Conservation (phyloP, 164 flowering plant genomes). For the Brasenia schreberi region DNA sequence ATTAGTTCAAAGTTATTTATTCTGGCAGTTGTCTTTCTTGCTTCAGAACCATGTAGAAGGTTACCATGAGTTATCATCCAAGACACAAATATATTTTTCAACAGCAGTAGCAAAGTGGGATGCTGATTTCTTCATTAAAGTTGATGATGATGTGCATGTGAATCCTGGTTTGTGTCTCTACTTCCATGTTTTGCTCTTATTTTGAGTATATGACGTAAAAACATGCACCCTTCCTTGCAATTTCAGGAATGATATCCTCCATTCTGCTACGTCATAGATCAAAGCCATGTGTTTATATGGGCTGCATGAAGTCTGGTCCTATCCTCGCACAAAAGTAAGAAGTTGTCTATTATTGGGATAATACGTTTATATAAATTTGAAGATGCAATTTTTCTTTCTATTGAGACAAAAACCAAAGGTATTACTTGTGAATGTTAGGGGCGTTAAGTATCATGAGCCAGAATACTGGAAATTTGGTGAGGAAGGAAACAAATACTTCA, state of each 20-base stretch:
- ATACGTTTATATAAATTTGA: not conserved
- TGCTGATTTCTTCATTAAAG: constrained; percentile 90
- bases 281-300: constrained; percentile 82
- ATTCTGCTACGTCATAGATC: constrained; percentile 78
- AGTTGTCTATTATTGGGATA: not conserved
- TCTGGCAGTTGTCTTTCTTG: constrained; percentile 1
- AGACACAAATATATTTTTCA: constrained; percentile 79
- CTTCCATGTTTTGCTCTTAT: not conserved
- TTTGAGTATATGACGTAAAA: not conserved
- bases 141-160: constrained; percentile 92
- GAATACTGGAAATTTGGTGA: constrained; percentile 98
- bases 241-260: constrained; percentile 66
- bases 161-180: constrained; percentile 55
- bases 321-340: constrained; percentile 79
- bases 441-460: constrained; percentile 89
- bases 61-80: constrained; percentile 78
- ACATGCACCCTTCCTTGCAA: not conserved
- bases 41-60: constrained; percentile 92
- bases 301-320: constrained; percentile 99
- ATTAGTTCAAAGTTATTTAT: constrained; percentile 2
- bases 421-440: constrained; percentile 16
- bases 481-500: constrained; percentile 87
- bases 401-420: not conserved
- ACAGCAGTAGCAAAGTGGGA: constrained; percentile 92
- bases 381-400: not conserved